phyloP scores from a whole-genome alignment of 176 grass and related monocot species.

The Aechmea fasciata region DNA sequence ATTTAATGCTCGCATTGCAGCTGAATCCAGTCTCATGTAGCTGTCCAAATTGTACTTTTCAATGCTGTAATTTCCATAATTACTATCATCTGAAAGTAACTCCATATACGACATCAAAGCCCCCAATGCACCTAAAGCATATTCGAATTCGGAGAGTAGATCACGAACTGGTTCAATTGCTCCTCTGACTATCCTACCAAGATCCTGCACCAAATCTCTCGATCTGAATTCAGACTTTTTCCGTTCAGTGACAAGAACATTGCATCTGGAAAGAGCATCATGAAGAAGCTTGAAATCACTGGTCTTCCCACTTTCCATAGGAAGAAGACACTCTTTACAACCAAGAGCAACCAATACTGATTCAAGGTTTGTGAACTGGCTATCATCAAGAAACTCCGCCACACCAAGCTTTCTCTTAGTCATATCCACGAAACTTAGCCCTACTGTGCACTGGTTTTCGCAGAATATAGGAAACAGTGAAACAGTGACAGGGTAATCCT shows the following conservation, averaged over 20 bases:
- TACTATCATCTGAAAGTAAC: constrained; percentile 82
- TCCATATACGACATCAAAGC: constrained; percentile 72
- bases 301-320: constrained; percentile 63
- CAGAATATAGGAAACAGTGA: constrained; percentile 56
- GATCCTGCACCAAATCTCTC: constrained; percentile 82
- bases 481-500: constrained; percentile 80
- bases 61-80: constrained; percentile 70
- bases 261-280: constrained; percentile 61
- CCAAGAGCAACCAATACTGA: constrained; percentile 77
- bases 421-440: constrained; percentile 85
- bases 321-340: constrained; percentile 91
- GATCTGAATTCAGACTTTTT: constrained; percentile 92
- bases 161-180: constrained; percentile 78
- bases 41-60: constrained; percentile 77
- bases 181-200: constrained; percentile 81
- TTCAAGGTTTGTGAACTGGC: constrained; percentile 86
- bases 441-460: constrained; percentile 64
- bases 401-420: constrained; percentile 76
- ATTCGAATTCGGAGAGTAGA: constrained; percentile 76
- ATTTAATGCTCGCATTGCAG: constrained; percentile 77
- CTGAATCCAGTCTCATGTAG: constrained; percentile 94
- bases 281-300: constrained; percentile 61
- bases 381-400: constrained; percentile 87
- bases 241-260: constrained; percentile 63
- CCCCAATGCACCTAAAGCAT: constrained; percentile 68